Percentiles rank a stretch among this genome's conserved stretches.
Conservation (phyloP, 164 flowering plant genomes). For the Cinnamomum chago region DNA sequence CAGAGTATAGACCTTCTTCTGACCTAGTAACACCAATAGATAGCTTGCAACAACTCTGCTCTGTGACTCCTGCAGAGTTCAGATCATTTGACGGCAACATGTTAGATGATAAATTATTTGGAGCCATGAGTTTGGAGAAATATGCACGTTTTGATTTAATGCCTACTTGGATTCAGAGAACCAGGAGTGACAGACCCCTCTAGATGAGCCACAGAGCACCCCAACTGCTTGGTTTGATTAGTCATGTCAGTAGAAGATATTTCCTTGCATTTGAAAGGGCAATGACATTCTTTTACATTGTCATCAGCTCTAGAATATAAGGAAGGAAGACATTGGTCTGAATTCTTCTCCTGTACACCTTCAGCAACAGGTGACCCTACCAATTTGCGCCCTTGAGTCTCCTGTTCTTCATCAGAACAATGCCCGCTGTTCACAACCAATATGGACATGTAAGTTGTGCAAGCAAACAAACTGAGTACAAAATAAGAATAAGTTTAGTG, state of each 20-base stretch:
- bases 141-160: background rate
- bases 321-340: constrained; percentile 3
- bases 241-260: constrained; percentile 7
- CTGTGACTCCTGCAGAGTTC: constrained; percentile 13
- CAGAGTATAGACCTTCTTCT: constrained; percentile 10
- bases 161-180: constrained; percentile 9
- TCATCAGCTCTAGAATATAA: background rate
- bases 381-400: background rate
- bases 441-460: background rate
- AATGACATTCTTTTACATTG: constrained; percentile 2
- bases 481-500: background rate
- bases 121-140: background rate
- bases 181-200: constrained; percentile 24
- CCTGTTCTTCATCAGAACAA: constrained; percentile 6
- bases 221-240: background rate
- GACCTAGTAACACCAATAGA: constrained; percentile 1
- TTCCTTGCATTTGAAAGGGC: constrained; percentile 4
- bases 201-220: constrained; percentile 6
- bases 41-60: constrained; percentile 6
- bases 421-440: constrained; percentile 15
- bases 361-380: constrained; percentile 5
- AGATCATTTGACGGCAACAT: background rate
- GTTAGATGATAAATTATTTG: constrained; percentile 9
- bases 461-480: constrained; percentile 1
- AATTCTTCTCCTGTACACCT: constrained; percentile 3